phyloP scores from a whole-genome alignment of 1,284 basidiomycete genomes.

The Peniophora sp. region DNA sequence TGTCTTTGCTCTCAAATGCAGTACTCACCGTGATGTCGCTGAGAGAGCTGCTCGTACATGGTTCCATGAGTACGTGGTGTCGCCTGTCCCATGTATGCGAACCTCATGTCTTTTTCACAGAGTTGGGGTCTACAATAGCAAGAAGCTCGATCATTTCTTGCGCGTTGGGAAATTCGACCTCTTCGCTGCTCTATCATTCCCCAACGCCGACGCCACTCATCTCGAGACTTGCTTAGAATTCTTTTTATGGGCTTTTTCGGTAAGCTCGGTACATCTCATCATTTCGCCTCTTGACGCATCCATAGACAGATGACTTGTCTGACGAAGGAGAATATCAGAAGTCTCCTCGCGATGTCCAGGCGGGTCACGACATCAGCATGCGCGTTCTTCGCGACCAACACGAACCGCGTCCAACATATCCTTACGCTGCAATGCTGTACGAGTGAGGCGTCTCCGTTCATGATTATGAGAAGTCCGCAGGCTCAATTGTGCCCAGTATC shows the following conservation, averaged over 20 bases:
- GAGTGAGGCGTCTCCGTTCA: constrained; percentile 22
- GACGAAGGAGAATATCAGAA: constrained; percentile 34
- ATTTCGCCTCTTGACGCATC: not conserved
- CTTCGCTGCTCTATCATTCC: constrained; percentile 34
- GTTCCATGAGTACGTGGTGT: not conserved
- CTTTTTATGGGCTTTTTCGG: constrained; percentile 39
- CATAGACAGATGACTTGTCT: constrained; percentile 33
- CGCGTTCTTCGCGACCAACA: constrained; percentile 22
- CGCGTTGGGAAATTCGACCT: constrained; percentile 30
- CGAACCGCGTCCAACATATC: constrained; percentile 24
- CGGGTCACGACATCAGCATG: constrained; percentile 28
- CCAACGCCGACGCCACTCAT: constrained; percentile 34
- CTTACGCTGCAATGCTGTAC: constrained; percentile 34
- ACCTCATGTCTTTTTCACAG: not conserved
- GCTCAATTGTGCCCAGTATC: constrained; percentile 18
- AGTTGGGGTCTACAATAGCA: not conserved
- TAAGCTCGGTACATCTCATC: constrained; percentile 13
- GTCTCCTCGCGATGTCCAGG: constrained; percentile 30
- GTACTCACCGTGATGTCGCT: not conserved
- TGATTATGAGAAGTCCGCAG: constrained; percentile 1
- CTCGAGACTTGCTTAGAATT: constrained; percentile 35
- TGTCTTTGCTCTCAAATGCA: not conserved
- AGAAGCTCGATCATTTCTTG: not conserved
- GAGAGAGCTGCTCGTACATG: not conserved
- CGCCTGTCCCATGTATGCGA: not conserved